phyloP scores from a whole-genome alignment of 2,329 filamentous ascomycete species.

The Cladosporium sp. region DNA sequence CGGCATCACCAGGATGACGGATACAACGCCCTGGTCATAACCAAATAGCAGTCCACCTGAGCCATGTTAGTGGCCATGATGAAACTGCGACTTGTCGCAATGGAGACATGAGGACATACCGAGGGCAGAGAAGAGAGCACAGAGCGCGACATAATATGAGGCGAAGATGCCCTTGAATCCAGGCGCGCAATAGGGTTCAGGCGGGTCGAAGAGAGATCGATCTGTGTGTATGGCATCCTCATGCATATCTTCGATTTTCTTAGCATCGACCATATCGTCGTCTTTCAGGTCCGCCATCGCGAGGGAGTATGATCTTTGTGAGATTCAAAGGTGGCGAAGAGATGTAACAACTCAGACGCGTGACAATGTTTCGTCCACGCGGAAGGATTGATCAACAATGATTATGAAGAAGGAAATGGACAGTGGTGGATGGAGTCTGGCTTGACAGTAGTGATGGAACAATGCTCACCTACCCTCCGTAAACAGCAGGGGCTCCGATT shows the following conservation, averaged over 20 bases:
- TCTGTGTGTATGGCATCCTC: background rate
- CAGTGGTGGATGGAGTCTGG: background rate
- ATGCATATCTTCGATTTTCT: constrained; percentile 8
- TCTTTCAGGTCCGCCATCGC: constrained; percentile 4
- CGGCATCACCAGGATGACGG: constrained; percentile 43
- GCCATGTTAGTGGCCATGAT: background rate
- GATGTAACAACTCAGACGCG: background rate
- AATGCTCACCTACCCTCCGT: constrained; percentile 9
- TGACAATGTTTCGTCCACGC: background rate
- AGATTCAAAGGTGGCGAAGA: background rate
- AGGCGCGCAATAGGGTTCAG: constrained; percentile 25
- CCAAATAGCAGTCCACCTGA: constrained; percentile 10
- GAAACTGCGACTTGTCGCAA: background rate
- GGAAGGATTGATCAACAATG: background rate
- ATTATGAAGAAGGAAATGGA: background rate
- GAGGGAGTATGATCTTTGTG: background rate
- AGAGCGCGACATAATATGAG: constrained; percentile 33
- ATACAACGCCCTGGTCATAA: constrained; percentile 35
- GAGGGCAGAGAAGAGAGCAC: constrained; percentile 8
- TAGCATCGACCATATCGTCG: constrained; percentile 8
- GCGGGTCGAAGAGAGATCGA: background rate
- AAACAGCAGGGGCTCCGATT: constrained; percentile 7
- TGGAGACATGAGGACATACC: background rate
- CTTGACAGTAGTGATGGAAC: background rate
- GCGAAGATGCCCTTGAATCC: constrained; percentile 37